A percentile compares a stretch with the other conserved stretches of the same genome.
Conservation (phyloP, 805 yeast genomes). For the Saccharomycopsis selenospora region DNA sequence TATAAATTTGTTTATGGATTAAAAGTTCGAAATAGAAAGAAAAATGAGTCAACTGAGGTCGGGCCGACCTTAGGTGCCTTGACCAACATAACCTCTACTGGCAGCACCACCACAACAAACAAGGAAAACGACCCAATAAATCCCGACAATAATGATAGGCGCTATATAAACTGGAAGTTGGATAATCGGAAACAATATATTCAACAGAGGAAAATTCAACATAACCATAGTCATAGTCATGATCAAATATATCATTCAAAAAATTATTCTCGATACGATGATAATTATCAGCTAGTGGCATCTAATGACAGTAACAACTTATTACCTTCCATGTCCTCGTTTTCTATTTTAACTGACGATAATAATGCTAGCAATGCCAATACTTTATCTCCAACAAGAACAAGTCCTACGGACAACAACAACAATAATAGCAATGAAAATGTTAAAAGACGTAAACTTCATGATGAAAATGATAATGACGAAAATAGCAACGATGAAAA, state of each 20-base stretch:
- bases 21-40: not conserved
- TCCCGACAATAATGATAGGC: not conserved
- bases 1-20: slow-evolving; percentile 1
- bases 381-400: not conserved
- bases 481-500: slow-evolving; percentile 8
- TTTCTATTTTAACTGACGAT: not conserved
- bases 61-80: no score
- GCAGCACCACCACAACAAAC: not conserved
- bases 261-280: no score
- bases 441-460: not conserved
- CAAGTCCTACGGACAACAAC: no score
- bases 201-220: slow-evolving; percentile 1
- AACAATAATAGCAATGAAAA: not conserved
- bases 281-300: no score
- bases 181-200: not conserved
- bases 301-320: no score
- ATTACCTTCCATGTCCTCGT: not conserved
- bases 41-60: no score
- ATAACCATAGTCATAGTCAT: not conserved
- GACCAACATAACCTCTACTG: not conserved
- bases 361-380: not conserved
- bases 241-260: not conserved
- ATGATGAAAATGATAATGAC: not conserved
- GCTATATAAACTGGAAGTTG: slow-evolving; percentile 1
- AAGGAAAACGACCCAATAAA: not conserved